Conservation (phyloP, 1,284 basidiomycete genomes). For the Testicularia cyperi region DNA sequence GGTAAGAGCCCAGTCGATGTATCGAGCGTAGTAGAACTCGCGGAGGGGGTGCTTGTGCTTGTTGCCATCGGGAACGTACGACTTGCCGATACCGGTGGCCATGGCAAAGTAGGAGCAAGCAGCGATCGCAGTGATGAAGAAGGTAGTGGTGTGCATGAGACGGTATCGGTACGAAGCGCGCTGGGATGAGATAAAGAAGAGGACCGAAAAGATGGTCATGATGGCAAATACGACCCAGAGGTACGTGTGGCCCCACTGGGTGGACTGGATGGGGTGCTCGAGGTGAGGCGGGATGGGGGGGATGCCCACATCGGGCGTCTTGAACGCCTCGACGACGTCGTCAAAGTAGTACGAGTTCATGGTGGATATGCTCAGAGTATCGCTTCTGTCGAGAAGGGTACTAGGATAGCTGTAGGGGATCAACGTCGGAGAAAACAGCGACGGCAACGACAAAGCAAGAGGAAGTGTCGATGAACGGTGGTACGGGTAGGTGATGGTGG, state of each 20-base stretch:
- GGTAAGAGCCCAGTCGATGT: constrained; percentile 51
- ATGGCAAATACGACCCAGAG: constrained; percentile 47
- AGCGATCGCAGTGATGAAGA: constrained; percentile 45
- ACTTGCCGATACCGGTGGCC: constrained; percentile 46
- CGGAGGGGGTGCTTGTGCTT: constrained; percentile 16
- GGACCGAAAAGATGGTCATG: constrained; percentile 40
- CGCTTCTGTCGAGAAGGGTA: too few species aligned
- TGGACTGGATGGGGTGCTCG: constrained; percentile 34
- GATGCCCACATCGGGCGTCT: constrained; percentile 38
- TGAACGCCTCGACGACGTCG: constrained; percentile 38
- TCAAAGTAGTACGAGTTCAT: constrained; percentile 48
- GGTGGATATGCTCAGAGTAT: too few species aligned
- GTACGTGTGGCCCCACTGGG: constrained; percentile 41
- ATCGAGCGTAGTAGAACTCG: constrained; percentile 47
- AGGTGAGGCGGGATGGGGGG: constrained; percentile 44
- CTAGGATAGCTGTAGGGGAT: not conserved
- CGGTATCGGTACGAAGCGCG: constrained; percentile 50
- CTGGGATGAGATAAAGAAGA: constrained; percentile 44
- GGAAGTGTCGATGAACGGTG: too few species aligned
- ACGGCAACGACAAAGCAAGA: too few species aligned
- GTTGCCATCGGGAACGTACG: constrained; percentile 15
- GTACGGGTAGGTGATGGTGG: too few species aligned
- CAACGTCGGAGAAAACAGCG: too few species aligned
- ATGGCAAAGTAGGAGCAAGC: constrained; percentile 50
- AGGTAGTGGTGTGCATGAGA: constrained; percentile 43